A percentile compares a stretch with the other conserved stretches of the same genome.
Conservation (phyloP, 768 basidiomycete species). For the Xerocomus spinulosus region DNA sequence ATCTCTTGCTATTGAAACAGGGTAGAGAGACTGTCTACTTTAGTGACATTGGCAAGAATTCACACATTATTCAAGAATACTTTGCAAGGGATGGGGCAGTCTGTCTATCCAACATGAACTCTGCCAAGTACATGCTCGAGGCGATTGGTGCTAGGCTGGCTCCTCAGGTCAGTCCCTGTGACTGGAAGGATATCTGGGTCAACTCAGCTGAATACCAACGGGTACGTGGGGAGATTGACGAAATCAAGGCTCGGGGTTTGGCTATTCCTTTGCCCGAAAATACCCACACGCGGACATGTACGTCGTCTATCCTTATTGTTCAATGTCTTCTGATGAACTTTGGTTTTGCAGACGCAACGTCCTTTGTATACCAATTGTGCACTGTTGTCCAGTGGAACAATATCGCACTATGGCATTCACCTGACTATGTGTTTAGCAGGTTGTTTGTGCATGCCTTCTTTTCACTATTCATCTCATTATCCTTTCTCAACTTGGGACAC, state of each 20-base stretch:
- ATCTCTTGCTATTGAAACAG: slow-evolving; percentile 58
- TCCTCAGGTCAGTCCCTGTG: slow-evolving; percentile 65
- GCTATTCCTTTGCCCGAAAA: slow-evolving; percentile 39
- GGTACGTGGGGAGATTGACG: slow-evolving; percentile 41
- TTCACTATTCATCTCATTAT: slow-evolving; percentile 68
- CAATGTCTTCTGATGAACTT: neutral
- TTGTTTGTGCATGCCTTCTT: slow-evolving; percentile 72
- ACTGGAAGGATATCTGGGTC: slow-evolving; percentile 86
- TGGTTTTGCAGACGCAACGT: slow-evolving; percentile 57
- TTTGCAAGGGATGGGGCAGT: slow-evolving; percentile 65
- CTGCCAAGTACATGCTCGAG: slow-evolving; percentile 74
- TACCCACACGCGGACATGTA: slow-evolving; percentile 45
- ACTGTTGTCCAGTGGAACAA: slow-evolving; percentile 65
- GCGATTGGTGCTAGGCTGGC: slow-evolving; percentile 84
- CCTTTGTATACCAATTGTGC: slow-evolving; percentile 69
- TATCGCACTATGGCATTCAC: slow-evolving; percentile 72
- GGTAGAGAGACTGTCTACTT: slow-evolving; percentile 95
- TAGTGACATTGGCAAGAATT: slow-evolving; percentile 79
- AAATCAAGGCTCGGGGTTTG: slow-evolving; percentile 46
- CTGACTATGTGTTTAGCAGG: slow-evolving; percentile 82
- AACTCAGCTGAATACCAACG: slow-evolving; percentile 56
- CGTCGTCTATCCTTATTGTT: slow-evolving; percentile 8
- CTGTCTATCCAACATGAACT: slow-evolving; percentile 77
- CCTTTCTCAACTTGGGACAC: slow-evolving; percentile 71
- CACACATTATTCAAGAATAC: slow-evolving; percentile 64